Evolutionary conservation across 768 basidiomycete genomes (phyloP).

Genomic region (Chalciporus sphaerocephalus): DNA sequence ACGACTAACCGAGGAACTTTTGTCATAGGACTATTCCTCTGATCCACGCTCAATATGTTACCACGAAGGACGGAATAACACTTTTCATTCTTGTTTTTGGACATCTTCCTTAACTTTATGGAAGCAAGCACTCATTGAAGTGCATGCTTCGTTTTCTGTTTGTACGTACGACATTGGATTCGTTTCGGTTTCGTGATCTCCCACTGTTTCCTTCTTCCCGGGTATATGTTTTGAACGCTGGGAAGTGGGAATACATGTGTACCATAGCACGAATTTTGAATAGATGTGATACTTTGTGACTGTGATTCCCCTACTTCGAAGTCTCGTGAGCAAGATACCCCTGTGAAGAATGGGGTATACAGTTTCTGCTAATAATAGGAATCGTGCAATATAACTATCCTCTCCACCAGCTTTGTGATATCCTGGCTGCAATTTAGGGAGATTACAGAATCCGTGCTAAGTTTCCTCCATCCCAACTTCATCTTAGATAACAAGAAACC

Average conservation of each 20-base stretch:
- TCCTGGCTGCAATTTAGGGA: constrained; percentile 1
- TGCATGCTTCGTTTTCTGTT: constrained; percentile 14
- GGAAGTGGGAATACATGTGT: constrained; percentile 11
- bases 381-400: constrained; percentile 2
- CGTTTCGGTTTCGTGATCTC: background rate
- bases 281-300: constrained; percentile 7
- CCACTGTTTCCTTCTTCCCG: background rate
- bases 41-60: constrained; percentile 11
- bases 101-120: constrained; percentile 25
- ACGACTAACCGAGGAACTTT: constrained; percentile 23
- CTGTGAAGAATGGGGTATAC: background rate
- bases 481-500: constrained; percentile 5
- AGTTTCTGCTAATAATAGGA: background rate
- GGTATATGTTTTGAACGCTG: background rate
- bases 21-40: constrained; percentile 19
- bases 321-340: background rate
- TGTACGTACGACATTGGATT: constrained; percentile 16
- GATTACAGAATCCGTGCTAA: constrained; percentile 2
- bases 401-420: background rate
- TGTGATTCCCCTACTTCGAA: background rate
- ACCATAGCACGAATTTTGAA: constrained; percentile 7
- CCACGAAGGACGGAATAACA: constrained; percentile 15
- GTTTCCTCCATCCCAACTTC: constrained; percentile 12
- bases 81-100: constrained; percentile 1
- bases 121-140: constrained; percentile 8